These are phyloP conservation scores for Withania somnifera DNA, from an alignment of 305 asterid genomes.

Conservation along the genomic window DNA sequence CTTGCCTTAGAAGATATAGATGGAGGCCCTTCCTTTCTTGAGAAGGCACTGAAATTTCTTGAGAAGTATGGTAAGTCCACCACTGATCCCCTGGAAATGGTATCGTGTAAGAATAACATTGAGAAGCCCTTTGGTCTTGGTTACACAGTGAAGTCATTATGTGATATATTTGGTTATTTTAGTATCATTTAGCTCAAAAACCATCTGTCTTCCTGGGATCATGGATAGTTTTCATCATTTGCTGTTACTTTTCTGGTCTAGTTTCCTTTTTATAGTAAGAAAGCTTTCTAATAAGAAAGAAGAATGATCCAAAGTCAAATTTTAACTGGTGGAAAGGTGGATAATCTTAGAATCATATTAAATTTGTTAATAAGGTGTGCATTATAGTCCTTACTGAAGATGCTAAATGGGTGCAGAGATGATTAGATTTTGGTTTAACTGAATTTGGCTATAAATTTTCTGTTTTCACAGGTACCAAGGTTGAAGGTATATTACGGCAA, in stretches of 20 bases:
- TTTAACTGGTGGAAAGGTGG: background rate
- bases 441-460: background rate
- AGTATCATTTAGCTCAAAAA: background rate
- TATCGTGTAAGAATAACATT: background rate
- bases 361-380: background rate
- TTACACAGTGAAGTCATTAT: background rate
- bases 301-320: background rate
- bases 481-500: slow-evolving; percentile 91
- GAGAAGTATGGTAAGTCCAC: slow-evolving; percentile 69
- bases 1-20: slow-evolving; percentile 98
- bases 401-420: background rate
- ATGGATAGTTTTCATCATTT: background rate
- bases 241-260: background rate
- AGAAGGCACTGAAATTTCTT: slow-evolving; percentile 92
- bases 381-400: background rate
- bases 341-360: background rate
- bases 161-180: background rate
- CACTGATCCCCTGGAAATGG: background rate
- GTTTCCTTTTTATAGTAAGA: slow-evolving; percentile 1
- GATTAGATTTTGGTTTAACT: background rate
- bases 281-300: background rate
- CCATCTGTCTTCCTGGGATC: background rate
- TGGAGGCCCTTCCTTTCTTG: slow-evolving; percentile 98
- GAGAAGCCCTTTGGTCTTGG: background rate
- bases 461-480: slow-evolving; percentile 42